Evolutionary conservation across 306 rosid species (phyloP).

Genomic region (Alnus glutinosa): DNA sequence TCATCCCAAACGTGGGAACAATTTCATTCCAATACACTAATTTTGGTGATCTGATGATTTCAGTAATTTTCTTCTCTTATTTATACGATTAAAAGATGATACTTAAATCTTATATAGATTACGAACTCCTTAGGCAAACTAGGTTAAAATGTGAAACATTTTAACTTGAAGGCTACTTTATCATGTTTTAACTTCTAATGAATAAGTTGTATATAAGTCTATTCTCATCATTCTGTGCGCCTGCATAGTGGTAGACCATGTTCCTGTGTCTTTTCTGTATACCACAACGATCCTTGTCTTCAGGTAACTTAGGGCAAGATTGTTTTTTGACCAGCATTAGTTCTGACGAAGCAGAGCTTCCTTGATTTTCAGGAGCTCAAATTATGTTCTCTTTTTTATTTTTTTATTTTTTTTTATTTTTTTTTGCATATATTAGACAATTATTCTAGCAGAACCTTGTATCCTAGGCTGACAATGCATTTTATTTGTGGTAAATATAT

Average conservation of each 20-base stretch:
- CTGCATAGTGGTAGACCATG: not conserved
- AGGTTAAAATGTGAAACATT: not conserved
- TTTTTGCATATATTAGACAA: not conserved
- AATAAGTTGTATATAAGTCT: not conserved
- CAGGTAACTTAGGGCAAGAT: not conserved
- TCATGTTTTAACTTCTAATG: no score
- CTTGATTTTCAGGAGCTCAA: not conserved
- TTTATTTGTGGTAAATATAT: not conserved
- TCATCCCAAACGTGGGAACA: not conserved
- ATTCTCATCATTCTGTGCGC: not conserved
- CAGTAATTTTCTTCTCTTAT: not conserved
- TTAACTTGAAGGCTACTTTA: not conserved
- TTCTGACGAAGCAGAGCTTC: not conserved
- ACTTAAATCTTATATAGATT: not conserved
- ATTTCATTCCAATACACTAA: not conserved
- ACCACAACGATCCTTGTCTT: not conserved
- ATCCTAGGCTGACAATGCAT: not conserved
- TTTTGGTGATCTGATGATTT: not conserved
- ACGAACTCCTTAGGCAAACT: not conserved
- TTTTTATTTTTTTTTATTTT: not conserved
- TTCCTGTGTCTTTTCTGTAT: not conserved
- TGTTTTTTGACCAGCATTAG: not conserved
- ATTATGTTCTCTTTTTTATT: no score
- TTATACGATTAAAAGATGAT: not conserved
- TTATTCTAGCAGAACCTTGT: not conserved